Percentiles rank a stretch among this genome's conserved stretches.
phyloP scores from a whole-genome alignment of 2,329 filamentous ascomycete species.

The Curvularia spicifera region DNA sequence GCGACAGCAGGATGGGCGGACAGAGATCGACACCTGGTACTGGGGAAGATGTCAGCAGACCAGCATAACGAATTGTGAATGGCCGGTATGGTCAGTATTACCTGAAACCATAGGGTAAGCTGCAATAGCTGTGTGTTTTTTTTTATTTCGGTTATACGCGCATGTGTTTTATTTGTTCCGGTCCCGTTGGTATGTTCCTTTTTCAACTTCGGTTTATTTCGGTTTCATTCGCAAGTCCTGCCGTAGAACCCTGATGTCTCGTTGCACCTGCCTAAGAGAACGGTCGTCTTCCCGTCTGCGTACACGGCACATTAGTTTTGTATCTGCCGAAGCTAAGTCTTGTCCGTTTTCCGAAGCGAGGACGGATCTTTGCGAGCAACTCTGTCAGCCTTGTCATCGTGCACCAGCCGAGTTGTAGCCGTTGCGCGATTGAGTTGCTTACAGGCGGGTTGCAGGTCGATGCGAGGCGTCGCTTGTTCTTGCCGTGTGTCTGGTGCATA shows the following conservation, averaged over 20 bases:
- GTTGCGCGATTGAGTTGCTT: background rate
- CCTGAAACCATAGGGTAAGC: background rate
- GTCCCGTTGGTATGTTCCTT: background rate
- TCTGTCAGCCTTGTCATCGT: background rate
- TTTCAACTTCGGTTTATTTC: background rate
- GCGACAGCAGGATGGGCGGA: background rate
- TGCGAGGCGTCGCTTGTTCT: background rate
- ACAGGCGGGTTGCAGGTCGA: background rate
- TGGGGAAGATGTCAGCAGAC: background rate
- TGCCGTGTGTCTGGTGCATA: background rate
- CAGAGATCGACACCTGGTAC: background rate
- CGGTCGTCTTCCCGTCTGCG: background rate
- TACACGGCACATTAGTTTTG: background rate
- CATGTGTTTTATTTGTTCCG: background rate
- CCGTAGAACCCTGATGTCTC: background rate
- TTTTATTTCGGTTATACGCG: background rate
- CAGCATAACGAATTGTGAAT: background rate
- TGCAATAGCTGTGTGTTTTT: background rate
- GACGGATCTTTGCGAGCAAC: background rate
- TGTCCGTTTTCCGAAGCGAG: background rate
- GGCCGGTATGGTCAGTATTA: background rate
- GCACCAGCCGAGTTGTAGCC: background rate
- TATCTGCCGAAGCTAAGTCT: background rate
- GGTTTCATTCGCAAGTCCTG: background rate
- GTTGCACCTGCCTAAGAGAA: slow-evolving; percentile 3